These are phyloP conservation scores for Ganoderma meredithae DNA, from an alignment of 1,284 basidiomycete genomes.

Conservation along the genomic window DNA sequence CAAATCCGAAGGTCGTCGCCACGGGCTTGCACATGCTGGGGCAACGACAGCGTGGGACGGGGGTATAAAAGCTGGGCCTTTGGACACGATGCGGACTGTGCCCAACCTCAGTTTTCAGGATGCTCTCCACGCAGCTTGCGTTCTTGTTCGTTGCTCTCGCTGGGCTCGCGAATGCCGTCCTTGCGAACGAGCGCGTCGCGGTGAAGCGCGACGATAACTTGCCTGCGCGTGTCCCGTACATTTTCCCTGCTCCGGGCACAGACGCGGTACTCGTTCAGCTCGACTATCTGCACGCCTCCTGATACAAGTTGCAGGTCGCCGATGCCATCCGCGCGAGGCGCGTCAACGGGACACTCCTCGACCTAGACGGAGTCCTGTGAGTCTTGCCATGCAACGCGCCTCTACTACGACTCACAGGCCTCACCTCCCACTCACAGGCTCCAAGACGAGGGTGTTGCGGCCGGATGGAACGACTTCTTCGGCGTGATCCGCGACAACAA, in stretches of 20 bases:
- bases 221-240: constrained; percentile 39
- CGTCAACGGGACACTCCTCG: constrained; percentile 30
- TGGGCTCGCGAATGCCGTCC: constrained; percentile 2
- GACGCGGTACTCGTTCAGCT: constrained; percentile 24
- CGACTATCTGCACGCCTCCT: background rate
- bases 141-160: constrained; percentile 11
- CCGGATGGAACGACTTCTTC: constrained; percentile 36
- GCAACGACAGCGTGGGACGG: background rate
- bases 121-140: background rate
- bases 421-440: constrained; percentile 25
- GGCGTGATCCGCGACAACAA: constrained; percentile 36
- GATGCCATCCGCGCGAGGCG: constrained; percentile 35
- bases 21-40: background rate
- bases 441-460: constrained; percentile 37
- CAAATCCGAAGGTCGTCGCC: background rate
- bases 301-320: constrained; percentile 27
- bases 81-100: background rate
- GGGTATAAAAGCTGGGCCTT: background rate
- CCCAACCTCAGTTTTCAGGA: background rate
- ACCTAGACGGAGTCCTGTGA: constrained; percentile 38
- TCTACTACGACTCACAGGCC: background rate
- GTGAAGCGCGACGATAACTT: constrained; percentile 31
- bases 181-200: background rate
- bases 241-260: constrained; percentile 37
- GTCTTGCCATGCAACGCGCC: background rate